Evolutionary conservation across 108 stramenopile species (phyloP).

Genomic region (Nitzschia sp.): DNA sequence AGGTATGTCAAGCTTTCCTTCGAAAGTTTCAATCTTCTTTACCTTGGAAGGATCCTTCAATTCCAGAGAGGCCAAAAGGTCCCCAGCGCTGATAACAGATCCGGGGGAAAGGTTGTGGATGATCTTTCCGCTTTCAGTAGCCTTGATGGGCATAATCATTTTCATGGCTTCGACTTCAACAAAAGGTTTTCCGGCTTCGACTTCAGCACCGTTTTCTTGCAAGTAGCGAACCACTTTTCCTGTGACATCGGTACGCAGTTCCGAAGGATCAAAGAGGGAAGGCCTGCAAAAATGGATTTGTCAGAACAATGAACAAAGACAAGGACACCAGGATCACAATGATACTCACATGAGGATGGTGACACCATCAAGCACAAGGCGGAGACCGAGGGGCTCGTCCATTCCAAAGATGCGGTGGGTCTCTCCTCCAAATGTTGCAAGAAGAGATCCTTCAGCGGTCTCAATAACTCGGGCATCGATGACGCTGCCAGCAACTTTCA

Average conservation of each 20-base stretch:
- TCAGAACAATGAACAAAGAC: not conserved
- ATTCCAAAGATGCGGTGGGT: conserved; percentile 90
- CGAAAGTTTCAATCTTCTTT: conserved; percentile 90
- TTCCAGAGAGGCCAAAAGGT: conserved; percentile 91
- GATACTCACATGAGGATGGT: conserved; percentile 81
- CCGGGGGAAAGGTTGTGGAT: conserved; percentile 90
- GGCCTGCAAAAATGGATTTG: conserved; percentile 54
- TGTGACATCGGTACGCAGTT: conserved; percentile 95
- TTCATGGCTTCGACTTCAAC: conserved; percentile 97
- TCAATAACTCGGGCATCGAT: conserved; percentile 75
- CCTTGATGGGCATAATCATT: conserved; percentile 96
- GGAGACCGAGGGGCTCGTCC: conserved; percentile 96
- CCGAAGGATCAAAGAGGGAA: conserved; percentile 95
- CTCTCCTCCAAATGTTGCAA: conserved; percentile 91
- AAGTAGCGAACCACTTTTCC: conserved; percentile 99
- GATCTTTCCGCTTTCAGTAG: conserved; percentile 94
- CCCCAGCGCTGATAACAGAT: conserved; percentile 94
- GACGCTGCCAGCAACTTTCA: conserved; percentile 73
- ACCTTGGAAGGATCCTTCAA: conserved; percentile 95
- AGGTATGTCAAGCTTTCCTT: conserved; percentile 73
- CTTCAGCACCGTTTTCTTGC: conserved; percentile 89
- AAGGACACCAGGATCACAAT: not conserved
- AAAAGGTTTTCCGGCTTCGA: conserved; percentile 87
- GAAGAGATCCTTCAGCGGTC: conserved; percentile 91
- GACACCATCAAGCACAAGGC: conserved; percentile 81